These are phyloP conservation scores for Malassezia japonica DNA, from an alignment of 1,284 basidiomycete species.

Conservation along the genomic window DNA sequence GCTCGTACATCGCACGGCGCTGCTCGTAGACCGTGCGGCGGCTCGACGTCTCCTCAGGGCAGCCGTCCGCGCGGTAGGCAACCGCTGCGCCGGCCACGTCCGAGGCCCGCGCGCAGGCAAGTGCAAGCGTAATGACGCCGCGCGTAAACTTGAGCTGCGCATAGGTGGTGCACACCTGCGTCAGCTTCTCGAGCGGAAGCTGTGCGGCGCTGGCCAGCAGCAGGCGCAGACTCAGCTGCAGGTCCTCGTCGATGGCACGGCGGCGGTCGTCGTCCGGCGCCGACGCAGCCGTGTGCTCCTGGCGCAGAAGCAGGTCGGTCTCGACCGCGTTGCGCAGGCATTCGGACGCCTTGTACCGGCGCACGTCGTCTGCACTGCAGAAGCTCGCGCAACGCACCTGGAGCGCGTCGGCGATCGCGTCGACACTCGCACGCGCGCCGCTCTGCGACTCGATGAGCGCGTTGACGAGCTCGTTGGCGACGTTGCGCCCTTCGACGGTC, in stretches of 20 bases:
- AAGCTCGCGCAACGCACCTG: constrained; percentile 92
- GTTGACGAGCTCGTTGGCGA: constrained; percentile 58
- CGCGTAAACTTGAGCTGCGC: constrained; percentile 69
- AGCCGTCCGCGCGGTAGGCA: constrained; percentile 55
- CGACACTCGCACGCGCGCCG: constrained; percentile 86
- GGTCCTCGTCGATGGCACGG: constrained; percentile 14
- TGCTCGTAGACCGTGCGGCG: constrained; percentile 53
- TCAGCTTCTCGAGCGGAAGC: constrained; percentile 71
- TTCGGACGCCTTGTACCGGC: constrained; percentile 96
- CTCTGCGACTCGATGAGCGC: constrained; percentile 96
- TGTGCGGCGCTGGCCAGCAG: constrained; percentile 78
- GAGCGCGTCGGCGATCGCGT: constrained; percentile 85
- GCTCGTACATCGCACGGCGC: constrained; percentile 59
- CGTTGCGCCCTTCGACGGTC: constrained; percentile 74
- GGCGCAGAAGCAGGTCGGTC: constrained; percentile 52
- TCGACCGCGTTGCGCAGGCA: constrained; percentile 81
- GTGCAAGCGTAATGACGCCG: constrained; percentile 76
- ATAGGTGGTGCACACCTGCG: constrained; percentile 77
- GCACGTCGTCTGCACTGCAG: constrained; percentile 94
- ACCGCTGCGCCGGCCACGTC: constrained; percentile 60
- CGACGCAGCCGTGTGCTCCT: constrained; percentile 50
- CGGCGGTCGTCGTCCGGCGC: neutral
- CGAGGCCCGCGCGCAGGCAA: constrained; percentile 69
- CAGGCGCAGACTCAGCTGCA: constrained; percentile 51
- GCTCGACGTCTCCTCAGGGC: constrained; percentile 54